Evolutionary conservation across 139 green algal species (phyloP), one percentile per base, ranked within the genome.

Genomic region (Nannochloris sp.): DNA sequence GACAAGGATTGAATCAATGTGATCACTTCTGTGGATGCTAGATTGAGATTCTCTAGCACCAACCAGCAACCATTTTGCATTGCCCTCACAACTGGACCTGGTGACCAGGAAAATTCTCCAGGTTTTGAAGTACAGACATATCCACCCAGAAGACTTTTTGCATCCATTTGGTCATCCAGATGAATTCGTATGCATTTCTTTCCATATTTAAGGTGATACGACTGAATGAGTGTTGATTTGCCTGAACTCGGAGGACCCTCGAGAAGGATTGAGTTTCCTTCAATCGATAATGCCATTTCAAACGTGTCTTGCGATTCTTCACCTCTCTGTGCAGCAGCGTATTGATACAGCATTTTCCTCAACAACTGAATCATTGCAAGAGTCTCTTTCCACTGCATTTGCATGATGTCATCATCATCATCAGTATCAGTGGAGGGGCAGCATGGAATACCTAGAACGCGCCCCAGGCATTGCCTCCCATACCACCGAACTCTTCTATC

Each of bases 141-240:
- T 1, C 83, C 82, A 1, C 93, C 93, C 56, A 99, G 78, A 67
- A 99, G 78, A 25, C 68, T 85, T 78, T 96, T 97, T 66, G 80
- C 78, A 67, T 99, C 93, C 77, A 92, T 95, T 70, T 96, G 88
- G 58, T 96, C 91, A 67, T 97, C 91, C 49, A 97, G 61, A 73
- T 98, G 88, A 23, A 95, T 40, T 14, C 34, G 34, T 75, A n/a
- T 64, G 66, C 5, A 97, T 69, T 43, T 82, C 75, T 40, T 53
- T 10, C 46, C 16, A 50, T 15, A 50, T 19, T 19, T 18, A 15
- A 50, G 3, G 46, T 53, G 46, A 21, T 25, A 14, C 12, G 18
- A 53, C 15, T 21, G 46, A 53, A 53, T 25, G n/a, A 53, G 11
- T 25, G 46, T 53, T 21, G 46, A 53, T 53, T 19, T 25, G 3